Base-by-base conservation (phyloP, 2,329 filamentous ascomycete species). In the Fragosphaeria purpurea region DNA sequence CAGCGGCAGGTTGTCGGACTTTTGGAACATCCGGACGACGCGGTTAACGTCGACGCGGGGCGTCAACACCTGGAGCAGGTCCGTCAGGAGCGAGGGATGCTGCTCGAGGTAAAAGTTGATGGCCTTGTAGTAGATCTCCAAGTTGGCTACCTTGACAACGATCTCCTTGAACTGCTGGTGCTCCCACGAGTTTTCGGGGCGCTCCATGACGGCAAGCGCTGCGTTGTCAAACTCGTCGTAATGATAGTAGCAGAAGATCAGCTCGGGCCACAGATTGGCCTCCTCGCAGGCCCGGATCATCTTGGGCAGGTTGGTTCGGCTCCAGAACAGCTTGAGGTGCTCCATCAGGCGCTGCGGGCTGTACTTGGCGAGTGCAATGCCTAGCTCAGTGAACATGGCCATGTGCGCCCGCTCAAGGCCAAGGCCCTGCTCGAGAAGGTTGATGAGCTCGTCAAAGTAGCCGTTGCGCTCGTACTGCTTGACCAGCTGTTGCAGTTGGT, bases 81-180 rank as follows among this genome's bases (percentile, higher is more conserved):
- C 93, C n/a, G 93, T 98, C 57, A 98, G 73, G 44, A 98, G 79
- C 10, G 91, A 88, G 37, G 93, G 93, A 67, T 98, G 93, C 70
- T 98, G 88, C 71, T 97, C 88, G 41, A 98, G 81, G 68, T 97
- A 97, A 71, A 96, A 96, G 73, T 91, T 95, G 64, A 97, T 79
- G 33, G 88, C 88, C 49, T 91, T 87, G 77, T 98, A 98, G 75
- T 97, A 98, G 62, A 98, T 98, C 70, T 98, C 94, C 63, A 98
- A 72, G 71, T 98, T 98, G 62, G 90, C 88, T 58, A 96, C 91
- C 79, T 98, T 98, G 71, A 95, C 83, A 51, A 95, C 78, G 47
- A 95, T 97, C 65, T 98, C 94, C 77, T 98, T 98, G 83, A 98
- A 98, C 46, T 94, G 93, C 67, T 96, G 89, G 71, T 98, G 93